Base-by-base conservation (phyloP, 2,329 filamentous ascomycete genomes). In the Aspergillus fumigatiaffinis region DNA sequence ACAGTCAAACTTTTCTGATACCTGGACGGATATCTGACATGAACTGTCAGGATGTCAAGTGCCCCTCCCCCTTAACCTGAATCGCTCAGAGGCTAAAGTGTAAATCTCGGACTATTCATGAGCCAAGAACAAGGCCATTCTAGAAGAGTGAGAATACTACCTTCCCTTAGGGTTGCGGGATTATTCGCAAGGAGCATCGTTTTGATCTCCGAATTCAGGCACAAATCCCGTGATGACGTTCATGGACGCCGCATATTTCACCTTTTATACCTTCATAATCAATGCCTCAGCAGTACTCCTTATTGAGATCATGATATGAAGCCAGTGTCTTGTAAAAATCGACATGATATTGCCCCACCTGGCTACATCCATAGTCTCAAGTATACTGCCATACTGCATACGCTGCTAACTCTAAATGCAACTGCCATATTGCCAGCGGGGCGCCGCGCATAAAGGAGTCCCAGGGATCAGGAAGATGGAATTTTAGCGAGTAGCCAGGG, bases 401-500 rank as follows among this genome's bases (percentile, higher is more conserved):
- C 32, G 5, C 12, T 35, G 32, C 32, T 21, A 44, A 44, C 41
- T 44, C 20, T 44, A 35, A 35, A 35, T n/a, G 14, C 32, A 38
- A 38, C 20, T 46, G 9, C n/a, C 20, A 46, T 21, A 38, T 38
- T 38, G 9, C 42, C 42, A 23, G 42, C 8, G 42, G n/a, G n/a
- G 21, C n/a, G 10, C 42, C 20, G 3, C 71, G 49, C 50, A 42
- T 52, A 35, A 35, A 55, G 47, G 29, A 56, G 57, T 59, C 58
- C 63, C 63, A 58, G 60, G 56, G 53, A 61, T 60, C 55, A 61
- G 63, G 63, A 54, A 59, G 53, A 60, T 57, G 50, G 58, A 53
- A 46, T 53, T 58, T 56, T 65, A 63, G 63, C 35, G 46, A 54
- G 44, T 9, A 51, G 53, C 52, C 55, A 57, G 59, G 60, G 54